Base-by-base conservation (phyloP, 352 stramenopile species). In the Plasmopara viticola region DNA sequence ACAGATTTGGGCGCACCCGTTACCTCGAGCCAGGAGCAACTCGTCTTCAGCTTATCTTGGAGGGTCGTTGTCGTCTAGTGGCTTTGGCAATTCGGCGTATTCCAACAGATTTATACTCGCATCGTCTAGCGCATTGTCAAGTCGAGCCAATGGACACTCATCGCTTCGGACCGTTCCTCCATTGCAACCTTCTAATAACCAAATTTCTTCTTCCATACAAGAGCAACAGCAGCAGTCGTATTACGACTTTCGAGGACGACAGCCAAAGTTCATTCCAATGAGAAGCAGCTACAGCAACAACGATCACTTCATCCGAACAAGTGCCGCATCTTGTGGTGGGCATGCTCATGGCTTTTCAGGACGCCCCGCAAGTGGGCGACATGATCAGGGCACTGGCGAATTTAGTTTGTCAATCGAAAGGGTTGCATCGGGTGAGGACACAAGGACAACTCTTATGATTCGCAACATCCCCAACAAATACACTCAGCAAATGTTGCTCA, bases 401-500 rank as follows among this genome's bases (percentile, higher is more conserved):
- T 95, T 85, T 60, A 87, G 69, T 29, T 62, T 95, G 43, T 82
- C 66, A 14, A 84, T 95, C 18, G 74, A 86, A 2, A 75, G 78
- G 33, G 82, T 95, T 20, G 62, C 60, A 2, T 77, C 73, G 20
- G 95, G 94, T 6, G 79, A 84, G 53, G 97, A 99, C 71, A 87
- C 69, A 46, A 80, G 97, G 47, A 99, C 97, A 31, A 99, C 97
- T 12, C 75, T 99, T 30, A 99, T 99, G 97, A 95, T 99, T 48
- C 88, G 96, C 56, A 99, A 99, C 70, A 99, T 99, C 46, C 97
- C 97, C 9, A 99, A 99, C 90, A 99, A 99, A 78, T 99, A 99
- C 71, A 98, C 96, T 6, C 96, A 99, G 66, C 78, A 98, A 57
- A 99, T 99, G 95, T 72, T 99, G 12, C 72, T 99, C 9, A 53